These are phyloP conservation scores for Diplodia seriata DNA, from an alignment of 2,329 filamentous ascomycete genomes.

Conservation along the genomic window DNA sequence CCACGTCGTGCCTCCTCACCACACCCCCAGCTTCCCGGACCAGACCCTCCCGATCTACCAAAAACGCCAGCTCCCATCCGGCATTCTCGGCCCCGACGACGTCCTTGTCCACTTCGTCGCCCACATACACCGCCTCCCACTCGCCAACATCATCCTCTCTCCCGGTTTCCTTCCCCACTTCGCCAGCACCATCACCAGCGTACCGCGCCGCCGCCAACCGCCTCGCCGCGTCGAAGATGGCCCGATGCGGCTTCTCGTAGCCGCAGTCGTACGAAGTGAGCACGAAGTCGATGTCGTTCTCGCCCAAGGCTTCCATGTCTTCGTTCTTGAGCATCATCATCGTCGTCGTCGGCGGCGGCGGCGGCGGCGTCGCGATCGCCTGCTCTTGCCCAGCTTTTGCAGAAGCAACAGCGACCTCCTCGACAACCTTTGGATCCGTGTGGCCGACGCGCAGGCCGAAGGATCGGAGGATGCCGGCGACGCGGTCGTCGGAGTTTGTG, in stretches of 20 bases:
- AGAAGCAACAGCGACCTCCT: background rate
- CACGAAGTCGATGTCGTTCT: constrained; percentile 61
- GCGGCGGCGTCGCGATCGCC: too few relatives aligned
- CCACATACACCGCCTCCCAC: constrained; percentile 59
- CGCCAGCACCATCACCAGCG: constrained; percentile 35
- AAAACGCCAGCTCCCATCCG: constrained; percentile 54
- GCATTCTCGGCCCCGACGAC: constrained; percentile 56
- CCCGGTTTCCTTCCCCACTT: background rate
- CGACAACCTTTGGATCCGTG: constrained; percentile 1
- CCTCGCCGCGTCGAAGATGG: constrained; percentile 64
- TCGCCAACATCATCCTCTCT: constrained; percentile 32
- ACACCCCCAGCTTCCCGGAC: background rate
- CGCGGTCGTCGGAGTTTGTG: constrained; percentile 69
- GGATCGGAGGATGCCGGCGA: constrained; percentile 60
- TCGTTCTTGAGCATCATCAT: too few relatives aligned
- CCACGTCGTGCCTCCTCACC: constrained; percentile 19
- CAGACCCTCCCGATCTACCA: constrained; percentile 49
- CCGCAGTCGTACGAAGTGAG: constrained; percentile 70
- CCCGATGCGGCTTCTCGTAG: constrained; percentile 62
- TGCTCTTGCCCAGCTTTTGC: too few relatives aligned
- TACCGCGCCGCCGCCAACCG: constrained; percentile 50
- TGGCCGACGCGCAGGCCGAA: constrained; percentile 58
- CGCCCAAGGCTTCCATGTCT: background rate
- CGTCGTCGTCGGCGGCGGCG: too few relatives aligned
- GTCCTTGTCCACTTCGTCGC: constrained; percentile 62